A percentile compares a stretch with the other conserved stretches of the same genome.
Evolutionary conservation across 192 early-diverging fungal genomes (phyloP).

Genomic region (Podila epigama): DNA sequence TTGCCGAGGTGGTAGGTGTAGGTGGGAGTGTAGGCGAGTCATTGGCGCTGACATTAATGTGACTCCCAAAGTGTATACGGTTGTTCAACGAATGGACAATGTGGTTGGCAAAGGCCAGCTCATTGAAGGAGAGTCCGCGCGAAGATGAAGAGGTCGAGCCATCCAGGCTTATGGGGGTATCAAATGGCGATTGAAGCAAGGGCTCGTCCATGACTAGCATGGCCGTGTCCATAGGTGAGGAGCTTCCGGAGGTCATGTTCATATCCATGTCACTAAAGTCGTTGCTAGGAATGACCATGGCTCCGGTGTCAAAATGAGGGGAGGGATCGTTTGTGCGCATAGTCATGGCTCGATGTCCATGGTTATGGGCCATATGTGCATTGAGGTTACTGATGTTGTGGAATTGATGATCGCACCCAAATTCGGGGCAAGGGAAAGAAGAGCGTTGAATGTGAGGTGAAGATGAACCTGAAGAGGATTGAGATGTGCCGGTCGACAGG

Average conservation of each 20-base stretch:
- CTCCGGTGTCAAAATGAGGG: slow-evolving; percentile 2
- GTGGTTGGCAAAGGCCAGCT: slow-evolving; percentile 3
- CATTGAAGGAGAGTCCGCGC: slow-evolving; percentile 8
- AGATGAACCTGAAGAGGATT: slow-evolving; percentile 31
- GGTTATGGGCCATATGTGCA: slow-evolving; percentile 29
- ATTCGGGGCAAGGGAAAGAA: slow-evolving; percentile 14
- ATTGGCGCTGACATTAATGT: slow-evolving; percentile 15
- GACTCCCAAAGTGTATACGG: slow-evolving; percentile 13
- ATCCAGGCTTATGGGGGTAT: slow-evolving; percentile 15
- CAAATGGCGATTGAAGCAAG: slow-evolving; percentile 12
- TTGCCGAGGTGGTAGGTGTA: slow-evolving; percentile 30
- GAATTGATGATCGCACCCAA: slow-evolving; percentile 26
- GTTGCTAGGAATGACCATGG: slow-evolving; percentile 19
- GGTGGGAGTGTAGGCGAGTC: slow-evolving; percentile 19
- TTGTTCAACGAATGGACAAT: slow-evolving; percentile 5
- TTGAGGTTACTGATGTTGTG: slow-evolving; percentile 18
- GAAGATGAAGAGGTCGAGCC: slow-evolving; percentile 1
- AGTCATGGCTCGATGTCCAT: slow-evolving; percentile 21
- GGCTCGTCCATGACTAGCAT: slow-evolving; percentile 16
- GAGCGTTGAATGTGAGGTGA: slow-evolving; percentile 30
- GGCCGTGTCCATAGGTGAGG: slow-evolving; percentile 29
- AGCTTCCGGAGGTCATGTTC: slow-evolving; percentile 15
- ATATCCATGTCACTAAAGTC: slow-evolving; percentile 22
- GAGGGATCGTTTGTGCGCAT: slow-evolving; percentile 9
- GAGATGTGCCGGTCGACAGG: slow-evolving; percentile 15